Conservation (phyloP, 78 protist species). For the Speleostelium caveatum region DNA sequence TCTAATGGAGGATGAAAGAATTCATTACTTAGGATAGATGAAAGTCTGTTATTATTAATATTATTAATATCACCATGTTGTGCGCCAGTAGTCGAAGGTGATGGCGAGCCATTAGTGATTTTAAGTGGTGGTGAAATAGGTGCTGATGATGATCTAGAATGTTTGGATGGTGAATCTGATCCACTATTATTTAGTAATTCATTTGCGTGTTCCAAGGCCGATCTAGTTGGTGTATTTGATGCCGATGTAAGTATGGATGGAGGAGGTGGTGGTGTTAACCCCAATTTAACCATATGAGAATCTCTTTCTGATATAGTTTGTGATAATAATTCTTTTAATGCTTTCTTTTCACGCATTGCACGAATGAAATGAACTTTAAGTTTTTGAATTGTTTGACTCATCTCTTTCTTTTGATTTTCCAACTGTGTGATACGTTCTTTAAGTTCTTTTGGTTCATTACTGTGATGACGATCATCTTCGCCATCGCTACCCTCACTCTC, state of each 20-base stretch:
- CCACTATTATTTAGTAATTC: neutral
- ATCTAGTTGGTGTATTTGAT: neutral
- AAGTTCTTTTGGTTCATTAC: neutral
- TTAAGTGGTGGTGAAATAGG: slow-evolving; percentile 50
- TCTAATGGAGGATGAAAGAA: slow-evolving; percentile 54
- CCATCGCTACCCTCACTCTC: neutral
- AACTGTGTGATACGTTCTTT: slow-evolving; percentile 22
- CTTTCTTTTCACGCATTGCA: slow-evolving; percentile 59
- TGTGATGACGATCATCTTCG: neutral
- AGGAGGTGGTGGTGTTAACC: slow-evolving; percentile 66
- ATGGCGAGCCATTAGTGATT: slow-evolving; percentile 12
- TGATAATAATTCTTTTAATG: slow-evolving; percentile 47
- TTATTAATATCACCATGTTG: neutral
- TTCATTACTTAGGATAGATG: slow-evolving; percentile 24
- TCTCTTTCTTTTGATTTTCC: slow-evolving; percentile 59
- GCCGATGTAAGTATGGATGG: slow-evolving; percentile 18
- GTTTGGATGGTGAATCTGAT: slow-evolving; percentile 13
- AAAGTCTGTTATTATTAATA: neutral
- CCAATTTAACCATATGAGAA: slow-evolving; percentile 40
- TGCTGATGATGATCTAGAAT: slow-evolving; percentile 53
- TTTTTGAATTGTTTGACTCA: slow-evolving; percentile 43
- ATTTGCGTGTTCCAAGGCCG: slow-evolving; percentile 24
- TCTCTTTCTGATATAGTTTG: slow-evolving; percentile 48
- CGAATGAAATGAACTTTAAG: slow-evolving; percentile 36
- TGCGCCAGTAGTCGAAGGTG: slow-evolving; percentile 38